Conservation (phyloP, 805 yeast genomes). For the Kodamaea kaohsiungensis region DNA sequence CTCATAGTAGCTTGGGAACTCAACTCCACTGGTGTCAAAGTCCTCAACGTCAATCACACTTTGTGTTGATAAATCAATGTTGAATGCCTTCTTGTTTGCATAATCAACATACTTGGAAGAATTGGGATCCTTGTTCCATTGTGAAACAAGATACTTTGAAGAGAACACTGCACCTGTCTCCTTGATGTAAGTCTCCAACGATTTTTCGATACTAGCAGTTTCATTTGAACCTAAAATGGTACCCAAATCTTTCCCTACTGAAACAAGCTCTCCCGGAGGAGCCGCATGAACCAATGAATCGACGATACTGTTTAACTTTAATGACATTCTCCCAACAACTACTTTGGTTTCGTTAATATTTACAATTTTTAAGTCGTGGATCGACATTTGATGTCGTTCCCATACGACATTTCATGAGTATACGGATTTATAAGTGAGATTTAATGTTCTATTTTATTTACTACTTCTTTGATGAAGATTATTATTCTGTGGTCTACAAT, state of each 20-base stretch:
- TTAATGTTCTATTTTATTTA: too few relatives aligned
- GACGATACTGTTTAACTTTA: conserved; percentile 27
- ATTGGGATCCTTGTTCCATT: conserved; percentile 29
- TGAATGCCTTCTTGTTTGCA: conserved; percentile 47
- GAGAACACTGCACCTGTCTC: conserved; percentile 33
- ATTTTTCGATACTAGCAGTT: conserved; percentile 22
- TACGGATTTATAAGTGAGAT: too few relatives aligned
- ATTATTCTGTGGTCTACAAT: neutral
- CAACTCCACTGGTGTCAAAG: conserved; percentile 22
- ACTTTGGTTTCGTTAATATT: neutral
- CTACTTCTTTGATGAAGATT: too few relatives aligned
- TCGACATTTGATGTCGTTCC: neutral
- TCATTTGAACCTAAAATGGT: conserved; percentile 23
- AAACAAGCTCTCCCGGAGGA: conserved; percentile 41
- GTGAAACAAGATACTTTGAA: conserved; percentile 31
- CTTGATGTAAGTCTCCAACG: conserved; percentile 31
- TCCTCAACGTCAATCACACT: conserved; percentile 55
- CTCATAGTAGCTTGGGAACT: conserved; percentile 31
- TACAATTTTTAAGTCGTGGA: neutral
- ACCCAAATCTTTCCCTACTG: conserved; percentile 26
- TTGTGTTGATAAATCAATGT: conserved; percentile 55
- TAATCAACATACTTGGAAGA: conserved; percentile 56
- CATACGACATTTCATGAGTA: neutral
- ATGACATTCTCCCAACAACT: conserved; percentile 18
- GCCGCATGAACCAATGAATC: conserved; percentile 33